phyloP scores from a whole-genome alignment of 306 rosid species.

The Vigna hirtella region DNA sequence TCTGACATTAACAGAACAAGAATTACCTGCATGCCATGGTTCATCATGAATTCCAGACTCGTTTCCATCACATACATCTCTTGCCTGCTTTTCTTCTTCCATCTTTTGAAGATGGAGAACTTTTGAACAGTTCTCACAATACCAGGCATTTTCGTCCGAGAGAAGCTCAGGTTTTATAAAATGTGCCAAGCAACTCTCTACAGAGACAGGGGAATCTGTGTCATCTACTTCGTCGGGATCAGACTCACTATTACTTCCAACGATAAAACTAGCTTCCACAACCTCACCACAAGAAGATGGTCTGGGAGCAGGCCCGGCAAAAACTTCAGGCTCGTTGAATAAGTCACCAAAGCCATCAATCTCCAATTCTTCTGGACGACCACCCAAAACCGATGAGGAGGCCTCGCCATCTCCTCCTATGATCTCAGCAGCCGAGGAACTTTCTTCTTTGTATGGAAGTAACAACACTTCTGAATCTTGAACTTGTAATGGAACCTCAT shows the following conservation, averaged over 20 bases:
- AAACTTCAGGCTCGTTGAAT: constrained; percentile 84
- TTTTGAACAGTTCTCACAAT: constrained; percentile 91
- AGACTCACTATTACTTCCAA: constrained; percentile 72
- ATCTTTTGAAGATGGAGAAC: constrained; percentile 54
- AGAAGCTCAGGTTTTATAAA: constrained; percentile 95
- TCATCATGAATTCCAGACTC: constrained; percentile 51
- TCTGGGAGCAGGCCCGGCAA: constrained; percentile 70
- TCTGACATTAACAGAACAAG: constrained; percentile 46
- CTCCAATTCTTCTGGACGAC: constrained; percentile 65
- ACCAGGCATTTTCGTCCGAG: constrained; percentile 87
- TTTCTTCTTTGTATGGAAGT: constrained; percentile 82
- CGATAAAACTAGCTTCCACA: constrained; percentile 56
- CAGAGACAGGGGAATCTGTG: constrained; percentile 82
- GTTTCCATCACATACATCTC: constrained; percentile 54
- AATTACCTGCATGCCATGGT: constrained; percentile 37
- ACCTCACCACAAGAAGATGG: constrained; percentile 63
- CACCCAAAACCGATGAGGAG: constrained; percentile 61
- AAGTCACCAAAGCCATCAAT: constrained; percentile 87
- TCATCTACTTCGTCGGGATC: constrained; percentile 98
- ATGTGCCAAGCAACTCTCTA: constrained; percentile 88
- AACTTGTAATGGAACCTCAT: constrained; percentile 77
- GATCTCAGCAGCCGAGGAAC: constrained; percentile 51
- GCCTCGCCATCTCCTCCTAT: constrained; percentile 63
- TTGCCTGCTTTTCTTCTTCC: constrained; percentile 50
- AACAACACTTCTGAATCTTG: constrained; percentile 74